Conservation (phyloP, 805 yeast genomes). For the Ogataea parapolymorpha region DNA sequence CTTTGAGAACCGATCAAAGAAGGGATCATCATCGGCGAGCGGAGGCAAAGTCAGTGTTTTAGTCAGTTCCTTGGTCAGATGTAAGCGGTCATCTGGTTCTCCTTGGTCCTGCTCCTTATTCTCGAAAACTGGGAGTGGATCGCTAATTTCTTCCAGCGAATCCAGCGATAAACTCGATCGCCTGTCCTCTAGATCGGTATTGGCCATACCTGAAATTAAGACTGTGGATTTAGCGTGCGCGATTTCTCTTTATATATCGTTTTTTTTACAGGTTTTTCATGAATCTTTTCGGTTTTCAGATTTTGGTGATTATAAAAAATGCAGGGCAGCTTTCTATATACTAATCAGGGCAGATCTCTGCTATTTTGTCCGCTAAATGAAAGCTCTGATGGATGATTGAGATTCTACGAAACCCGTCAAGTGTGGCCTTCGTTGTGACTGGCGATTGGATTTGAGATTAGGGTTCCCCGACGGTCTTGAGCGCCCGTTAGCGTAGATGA, state of each 20-base stretch:
- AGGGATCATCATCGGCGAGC: slow-evolving; percentile 27
- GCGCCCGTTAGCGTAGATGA: not conserved
- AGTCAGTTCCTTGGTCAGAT: slow-evolving; percentile 13
- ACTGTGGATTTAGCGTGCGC: slow-evolving; percentile 1
- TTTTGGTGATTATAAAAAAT: too few relatives aligned
- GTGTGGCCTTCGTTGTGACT: not conserved
- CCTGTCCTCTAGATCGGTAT: not conserved
- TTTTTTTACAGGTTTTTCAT: not conserved
- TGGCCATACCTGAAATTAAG: not conserved
- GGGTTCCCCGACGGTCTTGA: too few relatives aligned
- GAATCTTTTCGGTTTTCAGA: too few relatives aligned
- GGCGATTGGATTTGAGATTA: too few relatives aligned
- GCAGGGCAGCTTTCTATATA: too few relatives aligned
- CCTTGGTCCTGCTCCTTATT: slow-evolving; percentile 2
- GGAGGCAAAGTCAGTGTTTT: slow-evolving; percentile 20
- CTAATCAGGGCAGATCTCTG: too few relatives aligned
- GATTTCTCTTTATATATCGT: not conserved
- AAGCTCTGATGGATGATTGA: not conserved
- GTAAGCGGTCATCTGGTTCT: slow-evolving; percentile 6
- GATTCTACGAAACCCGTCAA: not conserved
- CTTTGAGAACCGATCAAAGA: slow-evolving; percentile 26
- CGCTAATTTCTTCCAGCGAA: not conserved
- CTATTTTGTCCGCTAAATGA: too few relatives aligned
- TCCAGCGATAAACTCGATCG: slow-evolving; percentile 1
- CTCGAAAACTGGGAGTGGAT: not conserved